A percentile compares a stretch with the other conserved stretches of the same genome.
Conservation (phyloP, 306 rosid genomes). For the Datisca glomerata region DNA sequence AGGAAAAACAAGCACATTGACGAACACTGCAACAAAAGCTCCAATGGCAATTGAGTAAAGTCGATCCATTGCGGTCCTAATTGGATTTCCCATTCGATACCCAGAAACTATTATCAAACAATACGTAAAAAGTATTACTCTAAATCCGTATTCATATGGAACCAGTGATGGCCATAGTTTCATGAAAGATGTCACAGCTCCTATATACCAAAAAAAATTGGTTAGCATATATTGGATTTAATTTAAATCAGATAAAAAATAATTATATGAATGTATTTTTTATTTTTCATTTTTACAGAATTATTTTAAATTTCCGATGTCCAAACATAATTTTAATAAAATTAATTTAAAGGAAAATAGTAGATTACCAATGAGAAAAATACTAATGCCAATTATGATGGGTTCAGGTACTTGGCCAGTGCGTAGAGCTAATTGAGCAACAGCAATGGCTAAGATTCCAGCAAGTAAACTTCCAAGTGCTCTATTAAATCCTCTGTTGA, state of each 20-base stretch:
- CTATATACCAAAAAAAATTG: slow-evolving; percentile 13
- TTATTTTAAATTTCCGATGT: neutral
- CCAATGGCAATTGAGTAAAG: slow-evolving; percentile 63
- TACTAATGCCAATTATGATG: slow-evolving; percentile 47
- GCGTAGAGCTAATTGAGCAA: slow-evolving; percentile 34
- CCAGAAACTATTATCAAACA: slow-evolving; percentile 61
- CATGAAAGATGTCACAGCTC: slow-evolving; percentile 45
- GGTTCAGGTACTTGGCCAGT: slow-evolving; percentile 43
- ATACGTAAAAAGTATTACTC: slow-evolving; percentile 43
- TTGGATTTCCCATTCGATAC: slow-evolving; percentile 57
- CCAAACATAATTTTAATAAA: neutral
- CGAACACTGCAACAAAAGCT: slow-evolving; percentile 48
- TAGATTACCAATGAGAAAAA: slow-evolving; percentile 40
- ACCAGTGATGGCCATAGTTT: slow-evolving; percentile 41
- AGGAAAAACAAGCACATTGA: slow-evolving; percentile 45
- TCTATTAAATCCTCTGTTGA: slow-evolving; percentile 57
- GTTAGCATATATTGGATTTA: neutral
- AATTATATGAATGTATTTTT: neutral
- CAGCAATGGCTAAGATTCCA: slow-evolving; percentile 45
- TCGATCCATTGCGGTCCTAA: slow-evolving; percentile 36
- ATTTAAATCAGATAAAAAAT: no score
- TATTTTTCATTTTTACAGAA: neutral
- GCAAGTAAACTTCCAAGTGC: slow-evolving; percentile 64
- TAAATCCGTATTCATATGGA: slow-evolving; percentile 60
- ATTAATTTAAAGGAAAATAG: no score